Evolutionary conservation across 441 rosid species (phyloP).

Genomic region (Jatropha podagrica): DNA sequence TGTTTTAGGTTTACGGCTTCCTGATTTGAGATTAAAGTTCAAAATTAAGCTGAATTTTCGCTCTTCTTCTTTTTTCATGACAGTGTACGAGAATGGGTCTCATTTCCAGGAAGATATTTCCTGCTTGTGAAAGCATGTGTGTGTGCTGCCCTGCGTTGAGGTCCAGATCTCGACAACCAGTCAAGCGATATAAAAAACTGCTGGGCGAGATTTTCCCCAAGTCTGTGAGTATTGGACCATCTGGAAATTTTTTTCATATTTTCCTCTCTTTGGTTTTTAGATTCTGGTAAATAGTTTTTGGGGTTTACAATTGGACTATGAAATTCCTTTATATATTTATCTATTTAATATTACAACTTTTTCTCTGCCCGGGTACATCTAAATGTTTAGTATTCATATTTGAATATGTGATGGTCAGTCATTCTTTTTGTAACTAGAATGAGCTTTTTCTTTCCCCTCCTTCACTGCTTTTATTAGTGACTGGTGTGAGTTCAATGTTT

Average conservation of each 20-base stretch:
- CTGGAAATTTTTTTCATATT: neutral
- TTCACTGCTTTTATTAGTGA: neutral
- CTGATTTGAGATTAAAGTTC: neutral
- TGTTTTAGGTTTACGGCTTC: neutral
- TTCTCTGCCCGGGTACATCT: neutral
- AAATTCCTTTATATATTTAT: neutral
- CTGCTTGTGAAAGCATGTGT: slow-evolving; percentile 98
- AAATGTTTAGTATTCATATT: neutral
- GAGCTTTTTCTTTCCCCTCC: neutral
- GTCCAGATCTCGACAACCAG: slow-evolving; percentile 98
- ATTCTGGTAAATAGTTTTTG: neutral
- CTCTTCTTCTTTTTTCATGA: slow-evolving; percentile 15
- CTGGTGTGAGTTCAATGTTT: slow-evolving; percentile 5
- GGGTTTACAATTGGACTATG: neutral
- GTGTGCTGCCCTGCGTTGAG: slow-evolving; percentile 98
- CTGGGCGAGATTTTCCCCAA: slow-evolving; percentile 93
- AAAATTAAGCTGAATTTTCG: neutral
- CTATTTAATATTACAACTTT: neutral
- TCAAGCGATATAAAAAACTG: slow-evolving; percentile 92
- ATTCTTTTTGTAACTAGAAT: neutral
- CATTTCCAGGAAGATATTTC: slow-evolving; percentile 89
- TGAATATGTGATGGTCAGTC: neutral
- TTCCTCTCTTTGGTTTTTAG: slow-evolving; percentile 1
- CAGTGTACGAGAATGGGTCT: slow-evolving; percentile 72
- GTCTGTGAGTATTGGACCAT: slow-evolving; percentile 54